Evolutionary conservation across 768 basidiomycete species (phyloP).

Genomic region (Pholiota molesta): DNA sequence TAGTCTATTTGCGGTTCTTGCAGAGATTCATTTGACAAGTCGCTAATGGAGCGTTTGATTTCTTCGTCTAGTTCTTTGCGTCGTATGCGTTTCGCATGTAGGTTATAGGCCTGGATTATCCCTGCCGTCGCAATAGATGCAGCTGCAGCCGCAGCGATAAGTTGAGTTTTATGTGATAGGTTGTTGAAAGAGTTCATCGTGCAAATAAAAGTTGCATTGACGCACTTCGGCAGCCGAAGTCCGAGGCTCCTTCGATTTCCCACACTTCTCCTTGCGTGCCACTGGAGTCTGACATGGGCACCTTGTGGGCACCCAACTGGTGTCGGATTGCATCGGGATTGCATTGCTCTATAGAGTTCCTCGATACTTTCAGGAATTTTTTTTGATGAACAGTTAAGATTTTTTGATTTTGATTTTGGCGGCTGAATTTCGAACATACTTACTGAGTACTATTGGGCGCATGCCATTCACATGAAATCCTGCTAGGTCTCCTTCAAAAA

Average conservation of each 20-base stretch:
- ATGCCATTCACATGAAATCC: too few species aligned
- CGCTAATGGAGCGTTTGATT: constrained; percentile 50
- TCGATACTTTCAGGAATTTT: too few species aligned
- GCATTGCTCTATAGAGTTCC: too few species aligned
- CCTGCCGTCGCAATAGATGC: constrained; percentile 66
- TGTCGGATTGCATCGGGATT: too few species aligned
- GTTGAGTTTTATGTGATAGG: constrained; percentile 64
- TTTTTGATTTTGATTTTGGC: too few species aligned
- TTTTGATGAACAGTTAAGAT: too few species aligned
- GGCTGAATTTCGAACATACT: too few species aligned
- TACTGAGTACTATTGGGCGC: too few species aligned
- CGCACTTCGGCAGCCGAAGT: background rate
- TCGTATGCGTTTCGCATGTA: constrained; percentile 46
- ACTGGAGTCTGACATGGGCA: background rate
- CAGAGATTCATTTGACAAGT: constrained; percentile 12
- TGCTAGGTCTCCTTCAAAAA: too few species aligned
- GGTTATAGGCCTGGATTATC: constrained; percentile 59
- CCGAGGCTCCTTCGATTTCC: background rate
- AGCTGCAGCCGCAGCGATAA: constrained; percentile 64
- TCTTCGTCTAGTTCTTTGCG: constrained; percentile 62
- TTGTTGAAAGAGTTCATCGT: constrained; percentile 38
- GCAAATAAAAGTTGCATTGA: constrained; percentile 1
- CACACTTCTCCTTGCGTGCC: background rate
- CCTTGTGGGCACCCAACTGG: too few species aligned
- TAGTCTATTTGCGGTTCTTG: constrained; percentile 7